Evolutionary conservation across 345 rosid species (phyloP).

Genomic region (Limnanthes douglasii): DNA sequence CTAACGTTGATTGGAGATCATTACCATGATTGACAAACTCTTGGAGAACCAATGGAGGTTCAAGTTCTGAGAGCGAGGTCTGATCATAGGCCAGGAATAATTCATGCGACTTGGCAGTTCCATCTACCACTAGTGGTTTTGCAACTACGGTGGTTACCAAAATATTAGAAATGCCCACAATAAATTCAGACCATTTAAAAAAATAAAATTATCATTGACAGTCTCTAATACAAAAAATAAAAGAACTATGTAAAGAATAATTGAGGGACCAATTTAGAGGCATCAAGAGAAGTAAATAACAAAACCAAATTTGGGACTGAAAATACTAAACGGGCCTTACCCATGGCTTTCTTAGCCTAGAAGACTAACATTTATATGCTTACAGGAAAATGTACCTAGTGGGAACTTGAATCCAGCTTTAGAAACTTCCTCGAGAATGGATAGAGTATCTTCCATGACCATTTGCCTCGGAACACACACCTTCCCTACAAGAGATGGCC

Average conservation of each 20-base stretch:
- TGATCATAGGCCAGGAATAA: conserved; percentile 66
- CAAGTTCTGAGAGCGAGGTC: conserved; percentile 55
- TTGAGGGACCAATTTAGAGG: too few species aligned
- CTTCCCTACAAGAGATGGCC: conserved; percentile 32
- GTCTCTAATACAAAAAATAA: not conserved
- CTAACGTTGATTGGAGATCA: not conserved
- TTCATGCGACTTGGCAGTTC: conserved; percentile 79
- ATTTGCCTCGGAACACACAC: conserved; percentile 66
- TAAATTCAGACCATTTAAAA: not conserved
- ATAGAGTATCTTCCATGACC: conserved; percentile 43
- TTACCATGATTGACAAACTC: conserved; percentile 96
- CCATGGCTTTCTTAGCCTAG: too few species aligned
- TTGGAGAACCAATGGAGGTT: conserved; percentile 78
- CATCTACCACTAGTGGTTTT: conserved; percentile 82
- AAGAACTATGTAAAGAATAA: not conserved
- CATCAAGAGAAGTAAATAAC: too few species aligned
- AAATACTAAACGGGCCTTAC: not conserved
- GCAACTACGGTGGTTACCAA: conserved; percentile 40
- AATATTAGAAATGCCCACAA: not conserved
- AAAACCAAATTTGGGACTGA: not conserved
- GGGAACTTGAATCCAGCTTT: conserved; percentile 68
- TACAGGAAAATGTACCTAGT: conserved; percentile 28
- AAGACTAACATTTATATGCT: too few species aligned
- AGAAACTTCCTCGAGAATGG: conserved; percentile 38
- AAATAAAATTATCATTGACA: not conserved